A percentile compares a stretch with the other conserved stretches of the same genome.
Evolutionary conservation across 2,329 filamentous ascomycete species (phyloP).

Genomic region (Fusarium sp.): DNA sequence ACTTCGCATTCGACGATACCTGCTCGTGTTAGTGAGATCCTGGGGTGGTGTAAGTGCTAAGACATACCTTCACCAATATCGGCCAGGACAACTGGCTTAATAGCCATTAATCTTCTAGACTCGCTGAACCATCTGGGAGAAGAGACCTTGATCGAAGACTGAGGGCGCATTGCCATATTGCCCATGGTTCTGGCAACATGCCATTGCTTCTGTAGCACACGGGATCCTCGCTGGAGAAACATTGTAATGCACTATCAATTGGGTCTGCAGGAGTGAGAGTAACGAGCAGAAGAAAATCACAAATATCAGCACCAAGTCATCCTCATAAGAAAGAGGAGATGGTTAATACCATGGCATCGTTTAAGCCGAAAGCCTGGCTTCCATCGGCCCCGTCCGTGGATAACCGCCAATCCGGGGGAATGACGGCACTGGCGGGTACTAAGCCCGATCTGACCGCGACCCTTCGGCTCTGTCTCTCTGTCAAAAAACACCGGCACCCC

Average conservation of each 20-base stretch:
- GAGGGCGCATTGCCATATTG: conserved; percentile 49
- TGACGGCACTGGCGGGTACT: conserved; percentile 34
- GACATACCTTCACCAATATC: conserved; percentile 84
- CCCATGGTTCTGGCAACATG: conserved; percentile 56
- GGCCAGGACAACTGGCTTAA: conserved; percentile 84
- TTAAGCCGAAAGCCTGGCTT: conserved; percentile 50
- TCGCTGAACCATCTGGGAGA: conserved; percentile 62
- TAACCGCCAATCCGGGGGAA: conserved; percentile 53
- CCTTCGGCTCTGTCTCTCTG: conserved; percentile 28
- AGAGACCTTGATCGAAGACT: conserved; percentile 46
- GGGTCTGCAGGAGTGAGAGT: conserved; percentile 31
- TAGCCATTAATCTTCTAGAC: conserved; percentile 61
- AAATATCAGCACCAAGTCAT: conserved; percentile 16
- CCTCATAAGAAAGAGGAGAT: conserved; percentile 39
- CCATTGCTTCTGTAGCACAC: conserved; percentile 63
- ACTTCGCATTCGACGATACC: conserved; percentile 99
- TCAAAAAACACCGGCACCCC: conserved; percentile 12
- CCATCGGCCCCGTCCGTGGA: conserved; percentile 50
- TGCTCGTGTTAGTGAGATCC: conserved; percentile 51
- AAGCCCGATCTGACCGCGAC: conserved; percentile 38
- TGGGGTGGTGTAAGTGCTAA: neutral
- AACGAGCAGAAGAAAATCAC: conserved; percentile 24
- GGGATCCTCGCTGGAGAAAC: conserved; percentile 66
- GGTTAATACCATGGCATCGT: conserved; percentile 31
- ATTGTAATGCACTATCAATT: conserved; percentile 52